Base-by-base conservation (phyloP, 1,284 basidiomycete genomes). In the Cryptococcus amylolentus region DNA sequence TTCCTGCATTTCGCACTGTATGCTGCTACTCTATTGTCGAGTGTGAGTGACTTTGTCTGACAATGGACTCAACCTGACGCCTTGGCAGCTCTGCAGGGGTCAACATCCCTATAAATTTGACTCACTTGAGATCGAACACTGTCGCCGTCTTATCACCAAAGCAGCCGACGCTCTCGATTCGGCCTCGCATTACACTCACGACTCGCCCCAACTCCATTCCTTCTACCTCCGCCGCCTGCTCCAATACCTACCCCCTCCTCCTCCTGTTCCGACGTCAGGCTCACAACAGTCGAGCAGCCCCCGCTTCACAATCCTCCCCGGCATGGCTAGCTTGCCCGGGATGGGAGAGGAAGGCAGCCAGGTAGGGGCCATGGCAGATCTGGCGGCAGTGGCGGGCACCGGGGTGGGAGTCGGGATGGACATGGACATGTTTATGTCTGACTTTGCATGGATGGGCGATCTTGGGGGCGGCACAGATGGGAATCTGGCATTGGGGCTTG, bases 1-100 rank as follows among this genome's bases (percentile, higher is more conserved):
- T 56, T 72, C 37, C 57, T 72, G 18, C 70, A 72, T 57, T 72
- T 72, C 47, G 64, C 70, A 31, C 61, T 72, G 27, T 72, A 72
- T 54, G 70, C 70, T 4, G 67, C 65, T 0, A 70, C 68, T 12
- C 64, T 72, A 49, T 57, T 72, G 14, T 70, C 65, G 50, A 64
- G 63, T 12, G 65, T 64, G 49, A 57, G 65, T 60, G 23, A 23
- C 23, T n/a, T n/a, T n/a, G 13, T 8, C 41, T 42, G 14, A 42
- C 41, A 7, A 16, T 20, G 13, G 20, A 20, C 23, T 23, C 23
- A 23, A 23, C 23, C 23, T 23, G 23, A 26, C n/a, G 8, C 4
- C 20, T 3, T 14, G 3, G 14, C 28, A 64, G 57, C 56, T 67
- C 2, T 62, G 58, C 38, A 63, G 62, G 14, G 56, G 61, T 6